Evolutionary conservation across 2,329 filamentous ascomycete species (phyloP), one percentile per base, ranked within the genome.

Genomic region (Diatrype stigma): DNA sequence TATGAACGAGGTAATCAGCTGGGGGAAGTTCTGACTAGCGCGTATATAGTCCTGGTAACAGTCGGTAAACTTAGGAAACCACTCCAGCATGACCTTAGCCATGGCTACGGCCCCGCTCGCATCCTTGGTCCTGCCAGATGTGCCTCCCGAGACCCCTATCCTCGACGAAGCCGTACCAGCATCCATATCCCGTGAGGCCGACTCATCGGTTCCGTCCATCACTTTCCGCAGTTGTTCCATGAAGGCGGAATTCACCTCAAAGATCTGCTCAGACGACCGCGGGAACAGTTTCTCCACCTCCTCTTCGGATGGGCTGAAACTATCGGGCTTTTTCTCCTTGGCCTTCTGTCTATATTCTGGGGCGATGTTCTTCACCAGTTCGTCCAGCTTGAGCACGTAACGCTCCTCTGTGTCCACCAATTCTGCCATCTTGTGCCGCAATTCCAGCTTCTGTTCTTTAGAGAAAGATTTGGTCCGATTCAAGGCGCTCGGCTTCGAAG

Each of bases 41-140:
- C 86, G 86, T 69, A 99, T 94, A 68, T 97, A 99, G 57, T 95
- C 87, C 59, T 90, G 86, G 67, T 99, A 99, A 63, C 89, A 91
- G 52, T 91, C 84, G 23, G 89, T 88, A 65, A 99, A 97, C 58
- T 86, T 86, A 6, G 94, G 94, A 58, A 99, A 94, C 90, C 91
- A 96, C 58, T 95, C 89, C 4, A 94, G 73, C 53, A 96, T 85
- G 46, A 90, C 77, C 60, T 86, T 90, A 40, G 90, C 90, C 66
- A 96, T 86, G 38, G 84, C 81, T 37, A 88, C 73, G 16, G 89
- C 84, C 47, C 93, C 93, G 59, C 87, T 90, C 17, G 87, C 83
- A 65, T 96, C 90, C 65, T 81, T 85, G 59, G 68, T 65, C 56
- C 73, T 78, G 50, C 67, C 73, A 19, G 70, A 68, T 54, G 70